These are phyloP conservation scores for Mimosa bimucronata DNA, from an alignment of 306 rosid species.

Conservation along the genomic window DNA sequence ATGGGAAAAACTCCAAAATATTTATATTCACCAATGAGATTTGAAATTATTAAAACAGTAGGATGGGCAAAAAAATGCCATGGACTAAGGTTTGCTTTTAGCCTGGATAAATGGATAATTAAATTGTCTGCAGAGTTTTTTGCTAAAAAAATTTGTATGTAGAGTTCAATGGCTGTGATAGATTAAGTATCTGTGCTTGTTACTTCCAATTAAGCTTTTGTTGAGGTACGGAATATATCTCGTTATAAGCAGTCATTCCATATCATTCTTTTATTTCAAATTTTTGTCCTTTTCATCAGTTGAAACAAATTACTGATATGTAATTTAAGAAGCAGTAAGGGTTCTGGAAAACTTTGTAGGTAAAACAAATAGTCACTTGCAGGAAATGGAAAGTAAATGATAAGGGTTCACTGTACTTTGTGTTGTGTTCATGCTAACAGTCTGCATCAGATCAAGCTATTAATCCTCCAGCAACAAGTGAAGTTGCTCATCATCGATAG, in stretches of 20 bases:
- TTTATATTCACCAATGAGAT: neutral
- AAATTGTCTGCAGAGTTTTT: conserved; percentile 13
- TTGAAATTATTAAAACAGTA: conserved; percentile 5
- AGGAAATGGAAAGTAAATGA: neutral
- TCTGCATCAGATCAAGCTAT: conserved; percentile 78
- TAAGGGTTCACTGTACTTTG: conserved; percentile 18
- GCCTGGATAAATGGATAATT: neutral
- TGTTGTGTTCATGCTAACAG: conserved; percentile 49
- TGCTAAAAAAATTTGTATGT: neutral
- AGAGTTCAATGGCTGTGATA: conserved; percentile 12
- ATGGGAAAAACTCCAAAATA: neutral
- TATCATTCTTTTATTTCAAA: conserved; percentile 15
- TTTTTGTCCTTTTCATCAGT: conserved; percentile 19
- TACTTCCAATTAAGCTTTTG: conserved; percentile 4
- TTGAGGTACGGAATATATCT: neutral
- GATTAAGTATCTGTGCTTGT: neutral
- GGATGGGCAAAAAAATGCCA: neutral
- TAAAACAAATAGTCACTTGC: neutral
- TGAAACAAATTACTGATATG: conserved; percentile 13
- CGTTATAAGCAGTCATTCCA: neutral
- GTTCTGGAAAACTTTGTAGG: neutral
- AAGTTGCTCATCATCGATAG: conserved; percentile 89
- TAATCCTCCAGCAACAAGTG: conserved; percentile 76
- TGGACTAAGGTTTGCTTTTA: conserved; percentile 11
- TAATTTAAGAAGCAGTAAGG: conserved; percentile 1